Evolutionary conservation across 352 stramenopile species (phyloP), one percentile per base, ranked within the genome.

Genomic region (Globisporangium uncinulatum): DNA sequence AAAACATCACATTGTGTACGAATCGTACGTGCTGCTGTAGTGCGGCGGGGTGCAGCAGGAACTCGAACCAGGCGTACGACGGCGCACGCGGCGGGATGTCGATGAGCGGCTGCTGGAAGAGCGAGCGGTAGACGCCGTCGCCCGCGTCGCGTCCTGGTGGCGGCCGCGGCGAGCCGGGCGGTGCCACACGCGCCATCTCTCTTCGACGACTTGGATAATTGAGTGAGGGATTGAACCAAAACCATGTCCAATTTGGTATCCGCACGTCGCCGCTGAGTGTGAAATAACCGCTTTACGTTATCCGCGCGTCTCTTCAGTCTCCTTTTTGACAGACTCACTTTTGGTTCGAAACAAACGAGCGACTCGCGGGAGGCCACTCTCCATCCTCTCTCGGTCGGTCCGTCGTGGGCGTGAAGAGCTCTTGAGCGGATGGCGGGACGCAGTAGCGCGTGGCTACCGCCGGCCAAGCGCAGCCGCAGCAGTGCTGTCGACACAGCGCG

Each of bases 1-100:
- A 47, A n/a, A 8, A 43, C n/a, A 56, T 21, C 9, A 37, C 29
- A 47, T n/a, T 10, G 3, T 2, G 5, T 1, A 56, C 79, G 34
- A 8, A 13, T 39, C 34, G 54, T 76, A 92, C 82, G 63, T 92
- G 82, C 41, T 74, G 70, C 57, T 87, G 75, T 4, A 92, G 74
- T 51, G 82, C 82, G 34, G 86, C 74, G 6, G 82, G 82, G 43
- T 91, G 78, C 37, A 94, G 72, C n/a, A 94, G 54, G 59, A 94
- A 94, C 66, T 94, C 81, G 52, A 92, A 92, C 83, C 83, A 94
- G 44, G 83, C 76, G 58, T 89, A 89, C 3, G 83, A 86, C 9
- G 81, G 80, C 15, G 79, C 75, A 1, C 66, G 67, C 0, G 79
- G 74, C 0, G 83, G 83, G 37, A 94, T 74, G 43, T 91, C 80